Evolutionary conservation across 2,329 filamentous ascomycete genomes (phyloP).

Genomic region (Mollisia scopiformis): DNA sequence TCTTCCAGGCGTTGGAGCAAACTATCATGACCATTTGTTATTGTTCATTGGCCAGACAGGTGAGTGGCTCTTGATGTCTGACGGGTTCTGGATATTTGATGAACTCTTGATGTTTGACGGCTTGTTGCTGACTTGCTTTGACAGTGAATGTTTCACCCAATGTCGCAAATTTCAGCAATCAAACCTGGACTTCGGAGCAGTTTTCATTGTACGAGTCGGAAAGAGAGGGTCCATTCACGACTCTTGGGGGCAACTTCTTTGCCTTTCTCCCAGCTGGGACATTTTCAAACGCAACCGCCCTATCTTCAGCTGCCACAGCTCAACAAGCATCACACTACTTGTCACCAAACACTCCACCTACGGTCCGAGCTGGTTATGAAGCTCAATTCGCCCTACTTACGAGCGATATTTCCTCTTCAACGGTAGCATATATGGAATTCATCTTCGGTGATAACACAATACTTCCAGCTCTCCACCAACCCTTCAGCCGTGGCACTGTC

Average conservation of each 20-base stretch:
- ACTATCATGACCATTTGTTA: conserved; percentile 37
- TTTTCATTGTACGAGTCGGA: conserved; percentile 10
- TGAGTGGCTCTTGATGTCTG: not conserved
- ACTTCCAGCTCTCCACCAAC: conserved; percentile 12
- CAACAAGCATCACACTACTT: conserved; percentile 15
- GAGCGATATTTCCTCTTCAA: not conserved
- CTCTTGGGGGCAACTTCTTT: conserved; percentile 12
- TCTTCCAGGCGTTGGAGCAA: conserved; percentile 44
- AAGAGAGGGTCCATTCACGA: conserved; percentile 18
- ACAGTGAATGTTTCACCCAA: not conserved
- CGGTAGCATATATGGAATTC: conserved; percentile 10
- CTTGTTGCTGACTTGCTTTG: not conserved
- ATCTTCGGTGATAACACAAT: conserved; percentile 13
- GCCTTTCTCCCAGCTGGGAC: conserved; percentile 14
- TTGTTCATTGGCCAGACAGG: conserved; percentile 11
- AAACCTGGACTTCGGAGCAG: conserved; percentile 12
- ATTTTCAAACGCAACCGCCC: conserved; percentile 4
- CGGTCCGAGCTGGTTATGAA: conserved; percentile 12
- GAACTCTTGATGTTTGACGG: too few species aligned
- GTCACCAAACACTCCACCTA: not conserved
- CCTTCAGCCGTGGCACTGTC: conserved; percentile 19
- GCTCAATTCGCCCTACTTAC: conserved; percentile 11
- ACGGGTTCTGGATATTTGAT: too few species aligned
- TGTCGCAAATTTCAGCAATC: conserved; percentile 16
- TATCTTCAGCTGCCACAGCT: conserved; percentile 3